These are phyloP conservation scores for Aspergillus uvarum DNA, from an alignment of 2,329 filamentous ascomycete species.

Conservation along the genomic window DNA sequence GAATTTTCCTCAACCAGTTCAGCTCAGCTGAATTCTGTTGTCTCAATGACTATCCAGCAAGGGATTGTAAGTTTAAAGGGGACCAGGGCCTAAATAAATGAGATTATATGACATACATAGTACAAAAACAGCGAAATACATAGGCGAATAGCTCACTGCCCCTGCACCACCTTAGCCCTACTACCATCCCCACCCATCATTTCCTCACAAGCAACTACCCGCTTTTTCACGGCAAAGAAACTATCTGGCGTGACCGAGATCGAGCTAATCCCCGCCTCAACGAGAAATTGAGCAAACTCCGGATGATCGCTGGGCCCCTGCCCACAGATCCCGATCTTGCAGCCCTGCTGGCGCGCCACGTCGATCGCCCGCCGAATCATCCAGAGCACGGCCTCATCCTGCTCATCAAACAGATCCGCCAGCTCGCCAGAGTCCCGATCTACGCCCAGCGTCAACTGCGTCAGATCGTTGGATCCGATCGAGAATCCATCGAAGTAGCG, in stretches of 20 bases:
- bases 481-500: slow-evolving; percentile 45
- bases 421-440: slow-evolving; percentile 42
- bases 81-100: too few species aligned
- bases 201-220: not conserved
- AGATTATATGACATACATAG: too few species aligned
- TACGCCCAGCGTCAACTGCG: slow-evolving; percentile 42
- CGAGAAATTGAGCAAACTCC: slow-evolving; percentile 39
- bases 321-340: slow-evolving; percentile 44
- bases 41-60: too few species aligned
- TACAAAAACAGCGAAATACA: too few species aligned
- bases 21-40: too few species aligned
- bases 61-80: too few species aligned
- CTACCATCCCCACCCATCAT: too few species aligned
- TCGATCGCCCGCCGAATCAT: slow-evolving; percentile 39
- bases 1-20: too few species aligned
- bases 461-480: slow-evolving; percentile 45
- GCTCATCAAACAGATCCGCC: slow-evolving; percentile 41
- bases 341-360: slow-evolving; percentile 29
- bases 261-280: slow-evolving; percentile 38
- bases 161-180: too few species aligned
- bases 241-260: slow-evolving; percentile 45
- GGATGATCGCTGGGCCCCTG: slow-evolving; percentile 45
- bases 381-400: slow-evolving; percentile 43
- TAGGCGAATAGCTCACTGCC: too few species aligned
- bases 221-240: slow-evolving; percentile 38